Evolutionary conservation across 768 basidiomycete species (phyloP).

Genomic region (Tylopilus plumbeoviolaceoides): DNA sequence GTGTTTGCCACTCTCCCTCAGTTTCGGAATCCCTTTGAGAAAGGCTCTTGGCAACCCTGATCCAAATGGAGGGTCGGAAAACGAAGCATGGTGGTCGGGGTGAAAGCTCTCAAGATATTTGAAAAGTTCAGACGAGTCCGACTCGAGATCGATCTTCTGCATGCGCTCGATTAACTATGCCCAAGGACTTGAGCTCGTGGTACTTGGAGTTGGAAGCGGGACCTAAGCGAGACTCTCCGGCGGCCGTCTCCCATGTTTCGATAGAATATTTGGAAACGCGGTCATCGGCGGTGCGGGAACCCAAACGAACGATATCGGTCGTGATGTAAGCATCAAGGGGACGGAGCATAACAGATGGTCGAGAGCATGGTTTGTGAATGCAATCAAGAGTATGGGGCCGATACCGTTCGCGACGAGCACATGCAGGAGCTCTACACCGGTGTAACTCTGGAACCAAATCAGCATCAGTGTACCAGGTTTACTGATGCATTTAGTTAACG

Average conservation of each 20-base stretch:
- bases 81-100: slow-evolving; percentile 43
- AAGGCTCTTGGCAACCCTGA: slow-evolving; percentile 25
- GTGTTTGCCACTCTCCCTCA: slow-evolving; percentile 33
- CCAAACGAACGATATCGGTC: slow-evolving; percentile 59
- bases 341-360: slow-evolving; percentile 68
- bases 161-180: slow-evolving; percentile 47
- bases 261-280: slow-evolving; percentile 58
- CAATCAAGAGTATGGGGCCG: slow-evolving; percentile 52
- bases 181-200: slow-evolving; percentile 39
- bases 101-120: slow-evolving; percentile 41
- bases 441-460: slow-evolving; percentile 47
- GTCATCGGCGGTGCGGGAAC: slow-evolving; percentile 59
- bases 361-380: slow-evolving; percentile 77
- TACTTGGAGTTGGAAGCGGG: slow-evolving; percentile 32
- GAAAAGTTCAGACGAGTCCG: slow-evolving; percentile 36
- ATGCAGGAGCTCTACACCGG: slow-evolving; percentile 64
- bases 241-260: slow-evolving; percentile 49
- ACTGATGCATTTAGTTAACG: not conserved
- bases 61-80: slow-evolving; percentile 49
- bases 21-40: slow-evolving; percentile 12
- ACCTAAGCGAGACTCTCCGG: slow-evolving; percentile 40
- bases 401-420: slow-evolving; percentile 54
- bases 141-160: slow-evolving; percentile 28
- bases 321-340: slow-evolving; percentile 65
- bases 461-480: not conserved